Base-by-base conservation (phyloP, 2,329 filamentous ascomycete species). In the Nigrospora sphaerica region DNA sequence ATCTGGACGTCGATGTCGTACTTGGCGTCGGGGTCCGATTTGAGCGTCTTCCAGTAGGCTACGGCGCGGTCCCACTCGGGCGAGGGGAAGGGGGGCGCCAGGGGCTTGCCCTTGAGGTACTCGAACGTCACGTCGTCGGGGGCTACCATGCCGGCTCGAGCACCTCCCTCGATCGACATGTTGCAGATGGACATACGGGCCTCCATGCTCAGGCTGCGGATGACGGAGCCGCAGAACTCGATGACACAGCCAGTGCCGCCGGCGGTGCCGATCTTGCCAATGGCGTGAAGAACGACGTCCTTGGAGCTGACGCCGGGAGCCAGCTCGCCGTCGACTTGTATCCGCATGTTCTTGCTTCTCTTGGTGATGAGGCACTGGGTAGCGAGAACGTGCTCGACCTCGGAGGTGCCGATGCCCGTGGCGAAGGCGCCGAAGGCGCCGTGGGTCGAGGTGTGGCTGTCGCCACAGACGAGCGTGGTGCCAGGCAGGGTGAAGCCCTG, bases 181-280 rank as follows among this genome's bases (percentile, higher is more conserved):
- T 98, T 98, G 75, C 93, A 97, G 65, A 98, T 95, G 52, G 91
- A 96, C 93, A 98, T 97, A 56, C 93, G 83, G 38, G 92, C 93
- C 70, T 97, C 93, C 81, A 98, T 95, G 68, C 88, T 95, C 58
- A 97, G 75, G 51, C 70, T 72, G 57, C 89, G 83, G 63, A 98
- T 96, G 51, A 93, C 88, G 44, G 91, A 95, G 49, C 93, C 93
- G 63, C 90, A 95, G 74, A 92, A 98, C 73, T 98, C 93, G 59
- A 98, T 96, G 54, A 97, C 93, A 45, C 86, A 85, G 51, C 92
- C 91, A 47, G 86, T 97, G 57, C 93, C 93, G 65, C 92, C 93
- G 51, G 93, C 93, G 19, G 93, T 97, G 59, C 93, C 93, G 57
- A 97, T 95, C 59, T 85, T 72, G 61, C 93, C 93, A 62, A 98